Percentiles rank a stretch among this genome's conserved stretches.
Conservation (phyloP, 495 filamentous ascomycete genomes). For the Aspergillus saccharolyticus region DNA sequence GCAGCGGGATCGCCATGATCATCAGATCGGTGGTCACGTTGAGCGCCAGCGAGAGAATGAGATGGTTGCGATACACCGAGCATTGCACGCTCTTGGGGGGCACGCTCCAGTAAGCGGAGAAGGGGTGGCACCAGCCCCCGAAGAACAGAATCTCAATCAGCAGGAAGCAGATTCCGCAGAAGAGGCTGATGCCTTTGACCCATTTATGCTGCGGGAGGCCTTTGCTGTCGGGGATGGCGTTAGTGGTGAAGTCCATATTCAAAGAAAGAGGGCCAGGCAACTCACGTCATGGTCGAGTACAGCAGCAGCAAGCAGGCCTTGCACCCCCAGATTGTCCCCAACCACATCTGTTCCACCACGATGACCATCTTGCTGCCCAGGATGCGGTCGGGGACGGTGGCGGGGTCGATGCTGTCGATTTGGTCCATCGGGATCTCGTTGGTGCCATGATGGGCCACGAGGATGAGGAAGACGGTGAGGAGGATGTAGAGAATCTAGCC, state of each 20-base stretch:
- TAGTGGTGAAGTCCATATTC: background rate
- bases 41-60: slow-evolving; percentile 53
- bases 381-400: slow-evolving; percentile 41
- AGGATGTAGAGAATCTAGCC: slow-evolving; percentile 26
- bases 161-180: slow-evolving; percentile 44
- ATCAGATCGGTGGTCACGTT: slow-evolving; percentile 53
- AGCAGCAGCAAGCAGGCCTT: slow-evolving; percentile 52
- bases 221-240: background rate
- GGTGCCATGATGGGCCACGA: slow-evolving; percentile 48
- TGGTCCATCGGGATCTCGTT: slow-evolving; percentile 50
- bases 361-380: slow-evolving; percentile 46
- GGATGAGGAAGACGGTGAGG: slow-evolving; percentile 47
- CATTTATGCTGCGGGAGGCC: slow-evolving; percentile 38
- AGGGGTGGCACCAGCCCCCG: slow-evolving; percentile 53
- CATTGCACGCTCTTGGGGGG: slow-evolving; percentile 16
- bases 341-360: slow-evolving; percentile 41
- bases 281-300: slow-evolving; percentile 50
- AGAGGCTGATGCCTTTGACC: slow-evolving; percentile 46
- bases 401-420: slow-evolving; percentile 36
- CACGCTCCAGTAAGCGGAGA: slow-evolving; percentile 48
- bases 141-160: slow-evolving; percentile 55
- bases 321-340: slow-evolving; percentile 45
- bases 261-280: too few species aligned
- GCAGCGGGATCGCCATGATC: slow-evolving; percentile 52
- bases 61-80: slow-evolving; percentile 35